Base-by-base conservation (phyloP, 352 stramenopile species). In the Globisporangium sylvaticum region DNA sequence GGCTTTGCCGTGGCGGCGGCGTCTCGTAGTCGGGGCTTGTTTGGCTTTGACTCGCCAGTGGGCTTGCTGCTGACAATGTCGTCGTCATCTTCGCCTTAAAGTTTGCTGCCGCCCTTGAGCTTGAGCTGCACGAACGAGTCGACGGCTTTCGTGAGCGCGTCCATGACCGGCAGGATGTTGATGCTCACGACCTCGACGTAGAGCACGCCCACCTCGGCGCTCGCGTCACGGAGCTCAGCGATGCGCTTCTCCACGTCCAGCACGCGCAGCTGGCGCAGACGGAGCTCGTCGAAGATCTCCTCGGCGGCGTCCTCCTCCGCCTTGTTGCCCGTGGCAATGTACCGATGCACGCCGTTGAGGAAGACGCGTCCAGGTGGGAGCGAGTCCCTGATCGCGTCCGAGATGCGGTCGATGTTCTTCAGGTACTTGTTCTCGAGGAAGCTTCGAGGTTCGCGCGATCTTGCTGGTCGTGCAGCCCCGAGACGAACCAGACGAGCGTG, bases 361-460 rank as follows among this genome's bases (percentile, higher is more conserved):
- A 90, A 92, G 1, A 92, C 78, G 31, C 74, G 81, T 2, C 86
- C 86, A 0, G 56, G 25, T 24, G 80, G 71, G 6, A 89, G 67
- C 2, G 62, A 52, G 3, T 76, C 69, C 34, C 71, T 75, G 25
- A 82, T 58, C 0, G 55, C 50, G 29, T 78, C 67, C 4, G 70
- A 14, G n/a, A 77, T 61, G 42, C 61, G 65, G 56, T 88, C 73
- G 56, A 87, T 62, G 53, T 81, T 78, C 32, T 80, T 72, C 20
- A 94, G 67, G 62, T 88, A 92, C 69, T 87, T 89, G 71, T 80
- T 75, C 54, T 81, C 73, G 1, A 94, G 68, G 32, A 83, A 84
- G 22, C 56, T 69, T 73, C 20, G 76, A 59, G 27, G 27, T 64
- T 69, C 18, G 53, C 65, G 5, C 76, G 72, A 48, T 94, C 84